phyloP scores from a whole-genome alignment of 1,284 basidiomycete species.

The Leccinum subfulvum region DNA sequence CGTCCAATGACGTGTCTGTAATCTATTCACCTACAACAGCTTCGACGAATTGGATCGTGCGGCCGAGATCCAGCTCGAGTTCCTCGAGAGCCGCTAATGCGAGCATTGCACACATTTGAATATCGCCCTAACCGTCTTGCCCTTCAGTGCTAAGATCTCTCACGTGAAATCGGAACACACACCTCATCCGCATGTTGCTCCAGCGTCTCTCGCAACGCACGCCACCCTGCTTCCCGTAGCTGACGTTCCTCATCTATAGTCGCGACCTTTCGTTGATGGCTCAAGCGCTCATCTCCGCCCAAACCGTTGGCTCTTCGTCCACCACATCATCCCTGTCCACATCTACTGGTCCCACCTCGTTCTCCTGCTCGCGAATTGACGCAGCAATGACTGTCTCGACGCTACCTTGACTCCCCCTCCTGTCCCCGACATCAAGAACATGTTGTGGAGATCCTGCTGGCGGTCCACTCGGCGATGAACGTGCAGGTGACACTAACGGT shows the following conservation, averaged over 20 bases:
- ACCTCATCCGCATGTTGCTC: slow-evolving; percentile 65
- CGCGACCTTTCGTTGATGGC: slow-evolving; percentile 38
- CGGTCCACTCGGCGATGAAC: slow-evolving; percentile 10
- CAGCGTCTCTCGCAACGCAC: slow-evolving; percentile 52
- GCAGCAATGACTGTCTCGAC: slow-evolving; percentile 62
- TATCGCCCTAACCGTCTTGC: slow-evolving; percentile 52
- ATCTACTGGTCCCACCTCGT: slow-evolving; percentile 12
- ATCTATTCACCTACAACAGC: slow-evolving; percentile 60
- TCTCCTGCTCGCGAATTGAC: slow-evolving; percentile 36
- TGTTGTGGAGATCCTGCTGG: neutral
- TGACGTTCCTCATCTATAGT: slow-evolving; percentile 52
- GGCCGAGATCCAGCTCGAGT: slow-evolving; percentile 43
- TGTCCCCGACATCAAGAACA: slow-evolving; percentile 13
- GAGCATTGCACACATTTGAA: slow-evolving; percentile 75
- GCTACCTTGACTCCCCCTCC: slow-evolving; percentile 61
- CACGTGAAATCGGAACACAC: slow-evolving; percentile 12
- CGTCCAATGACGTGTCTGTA: neutral
- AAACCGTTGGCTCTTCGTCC: slow-evolving; percentile 14
- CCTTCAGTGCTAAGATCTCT: slow-evolving; percentile 1
- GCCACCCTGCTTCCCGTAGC: slow-evolving; percentile 55
- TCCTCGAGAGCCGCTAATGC: slow-evolving; percentile 58
- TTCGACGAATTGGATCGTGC: slow-evolving; percentile 58
- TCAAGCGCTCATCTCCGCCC: slow-evolving; percentile 29
- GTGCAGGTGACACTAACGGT: slow-evolving; percentile 22
- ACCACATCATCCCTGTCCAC: slow-evolving; percentile 3